phyloP scores from a whole-genome alignment of 306 rosid species.

The Amphicarpaea edgeworthii region DNA sequence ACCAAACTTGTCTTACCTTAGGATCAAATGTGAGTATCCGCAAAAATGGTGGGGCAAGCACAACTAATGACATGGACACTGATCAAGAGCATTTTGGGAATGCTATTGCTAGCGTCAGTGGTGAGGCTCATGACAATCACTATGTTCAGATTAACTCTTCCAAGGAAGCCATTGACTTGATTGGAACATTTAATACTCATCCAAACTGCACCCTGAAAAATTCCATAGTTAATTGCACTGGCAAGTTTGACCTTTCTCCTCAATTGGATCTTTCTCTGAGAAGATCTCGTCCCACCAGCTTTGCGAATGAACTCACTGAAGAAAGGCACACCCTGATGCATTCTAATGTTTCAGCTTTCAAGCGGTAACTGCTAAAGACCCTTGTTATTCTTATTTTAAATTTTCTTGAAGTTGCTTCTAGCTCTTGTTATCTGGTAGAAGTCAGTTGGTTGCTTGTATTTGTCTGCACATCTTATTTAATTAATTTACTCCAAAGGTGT shows the following conservation, averaged over 20 bases:
- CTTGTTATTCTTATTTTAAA: slow-evolving; percentile 24
- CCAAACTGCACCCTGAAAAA: slow-evolving; percentile 54
- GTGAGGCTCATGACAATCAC: slow-evolving; percentile 68
- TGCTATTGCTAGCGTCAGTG: slow-evolving; percentile 41
- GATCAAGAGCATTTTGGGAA: slow-evolving; percentile 54
- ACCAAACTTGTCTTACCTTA: slow-evolving; percentile 38
- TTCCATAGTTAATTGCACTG: slow-evolving; percentile 60
- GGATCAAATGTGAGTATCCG: slow-evolving; percentile 54
- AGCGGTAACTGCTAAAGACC: slow-evolving; percentile 60
- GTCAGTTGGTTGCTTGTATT: slow-evolving; percentile 25
- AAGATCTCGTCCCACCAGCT: slow-evolving; percentile 65
- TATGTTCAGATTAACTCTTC: slow-evolving; percentile 59
- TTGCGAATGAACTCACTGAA: slow-evolving; percentile 61
- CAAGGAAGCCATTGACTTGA: slow-evolving; percentile 73
- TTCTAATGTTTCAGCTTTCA: slow-evolving; percentile 88
- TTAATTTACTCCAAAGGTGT: neutral
- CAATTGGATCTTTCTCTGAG: slow-evolving; percentile 88
- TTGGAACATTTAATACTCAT: slow-evolving; percentile 63
- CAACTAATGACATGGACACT: slow-evolving; percentile 52
- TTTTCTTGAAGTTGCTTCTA: neutral
- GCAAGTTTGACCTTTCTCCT: slow-evolving; percentile 62
- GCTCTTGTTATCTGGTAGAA: slow-evolving; percentile 9
- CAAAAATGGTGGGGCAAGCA: slow-evolving; percentile 55
- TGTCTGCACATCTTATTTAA: slow-evolving; percentile 18
- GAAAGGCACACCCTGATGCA: slow-evolving; percentile 71